Evolutionary conservation across 768 basidiomycete species (phyloP), one percentile per base, ranked within the genome.

Genomic region (Daedaleopsis sinensis): DNA sequence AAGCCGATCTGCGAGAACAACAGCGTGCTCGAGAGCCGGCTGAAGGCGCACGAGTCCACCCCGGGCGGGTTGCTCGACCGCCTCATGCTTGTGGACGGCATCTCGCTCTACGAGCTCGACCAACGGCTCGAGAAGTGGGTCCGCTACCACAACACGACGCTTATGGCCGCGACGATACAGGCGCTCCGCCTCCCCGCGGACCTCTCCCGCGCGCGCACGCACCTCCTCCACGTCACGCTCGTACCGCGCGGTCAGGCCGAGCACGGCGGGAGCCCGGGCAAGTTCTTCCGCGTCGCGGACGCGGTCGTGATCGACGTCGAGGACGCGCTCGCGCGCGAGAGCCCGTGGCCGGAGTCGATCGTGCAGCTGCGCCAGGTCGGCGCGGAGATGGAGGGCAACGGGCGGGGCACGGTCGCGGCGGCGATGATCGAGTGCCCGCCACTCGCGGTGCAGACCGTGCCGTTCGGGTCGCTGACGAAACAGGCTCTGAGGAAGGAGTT

Each of bases 41-140:
- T 68, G 24, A 58, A 61, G 19, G 52, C 58, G 35, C 55, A 65
- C 58, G 60, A 55, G 13, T 56, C 36, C 46, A 68, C 63, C 11
- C 66, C 52, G 2, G 1, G 13, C 19, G 63, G 62, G 19, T 2
- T 48, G 23, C 52, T 67, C 46, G 61, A 64, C 49, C 64, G 61
- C 36, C 62, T 61, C 37, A 52, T 57, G 44, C 71, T 57, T 65
- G 72, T 53, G 57, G 65, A 53, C 59, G 71, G 70, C 52, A 37
- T 74, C 32, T 64, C 70, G 1, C 47, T 72, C 18, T 55, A 64
- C 53, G 72, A 74, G 50, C 71, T 74, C 44, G 71, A 74, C 62
- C 58, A 65, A 52, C 69, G 67, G 21, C 71, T 76, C 55, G 71
- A 73, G 53, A 73, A 72, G 55, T 74, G 75, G 74, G 68, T 73